A percentile compares a stretch with the other conserved stretches of the same genome.
Conservation (phyloP, 1,284 basidiomycete species). For the Filobasidium uniguttulatum region DNA sequence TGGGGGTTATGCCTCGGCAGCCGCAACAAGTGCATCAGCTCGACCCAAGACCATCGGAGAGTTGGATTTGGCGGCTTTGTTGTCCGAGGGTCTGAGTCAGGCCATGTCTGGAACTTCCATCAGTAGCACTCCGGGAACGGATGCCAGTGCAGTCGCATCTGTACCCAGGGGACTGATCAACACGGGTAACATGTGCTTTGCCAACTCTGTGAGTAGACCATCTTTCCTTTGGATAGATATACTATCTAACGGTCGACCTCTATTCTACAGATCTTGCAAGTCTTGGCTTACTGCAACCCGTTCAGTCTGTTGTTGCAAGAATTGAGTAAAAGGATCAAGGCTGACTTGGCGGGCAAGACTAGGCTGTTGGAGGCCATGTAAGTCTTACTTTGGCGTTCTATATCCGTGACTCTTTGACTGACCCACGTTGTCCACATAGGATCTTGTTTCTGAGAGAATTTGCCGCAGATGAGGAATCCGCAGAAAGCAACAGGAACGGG, state of each 20-base stretch:
- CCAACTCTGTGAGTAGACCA: conserved; percentile 53
- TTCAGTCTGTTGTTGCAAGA: conserved; percentile 69
- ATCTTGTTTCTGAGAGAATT: conserved; percentile 75
- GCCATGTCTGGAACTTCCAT: conserved; percentile 10
- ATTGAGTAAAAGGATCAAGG: conserved; percentile 46
- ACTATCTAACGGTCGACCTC: background rate
- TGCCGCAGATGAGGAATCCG: conserved; percentile 17
- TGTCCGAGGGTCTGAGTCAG: conserved; percentile 41
- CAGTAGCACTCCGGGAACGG: no score
- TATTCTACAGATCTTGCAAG: conserved; percentile 58
- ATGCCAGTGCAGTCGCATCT: conserved; percentile 32
- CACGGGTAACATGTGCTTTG: conserved; percentile 95
- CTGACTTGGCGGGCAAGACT: conserved; percentile 44
- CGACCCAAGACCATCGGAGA: conserved; percentile 35
- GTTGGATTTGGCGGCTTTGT: conserved; percentile 46
- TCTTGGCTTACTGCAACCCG: conserved; percentile 73
- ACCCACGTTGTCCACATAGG: conserved; percentile 15
- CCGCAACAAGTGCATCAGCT: conserved; percentile 26
- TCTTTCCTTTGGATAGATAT: background rate
- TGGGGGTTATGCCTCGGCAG: conserved; percentile 28
- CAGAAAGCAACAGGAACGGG: conserved; percentile 13
- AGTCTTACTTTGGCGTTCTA: conserved; percentile 16
- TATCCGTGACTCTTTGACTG: background rate
- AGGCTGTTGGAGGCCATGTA: conserved; percentile 67
- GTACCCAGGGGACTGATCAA: conserved; percentile 78